A percentile compares a stretch with the other conserved stretches of the same genome.
Conservation (phyloP, 164 flowering plant genomes). For the Echeveria elegans region DNA sequence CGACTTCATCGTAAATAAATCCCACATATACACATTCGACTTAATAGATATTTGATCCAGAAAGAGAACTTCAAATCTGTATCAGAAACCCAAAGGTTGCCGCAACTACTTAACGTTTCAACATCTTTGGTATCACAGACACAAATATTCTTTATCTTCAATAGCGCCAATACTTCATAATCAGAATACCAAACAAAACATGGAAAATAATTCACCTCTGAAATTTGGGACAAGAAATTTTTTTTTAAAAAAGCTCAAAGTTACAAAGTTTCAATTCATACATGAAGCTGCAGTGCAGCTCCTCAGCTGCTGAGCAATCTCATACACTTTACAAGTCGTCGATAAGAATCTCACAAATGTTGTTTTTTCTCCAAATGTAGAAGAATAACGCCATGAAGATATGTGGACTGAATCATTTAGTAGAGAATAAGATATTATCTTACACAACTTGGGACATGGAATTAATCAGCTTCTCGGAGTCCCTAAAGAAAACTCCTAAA, state of each 20-base stretch:
- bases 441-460: slow-evolving; percentile 1
- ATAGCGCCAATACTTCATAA: neutral
- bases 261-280: neutral
- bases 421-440: neutral
- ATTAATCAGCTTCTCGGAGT: neutral
- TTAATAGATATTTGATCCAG: too few species aligned
- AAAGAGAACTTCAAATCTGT: neutral
- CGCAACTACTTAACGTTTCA: slow-evolving; percentile 1
- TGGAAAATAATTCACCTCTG: neutral
- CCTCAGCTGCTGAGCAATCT: slow-evolving; percentile 1
- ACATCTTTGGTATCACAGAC: neutral
- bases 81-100: too few species aligned
- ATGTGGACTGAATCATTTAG: too few species aligned
- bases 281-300: slow-evolving; percentile 2
- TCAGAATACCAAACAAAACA: neutral
- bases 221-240: neutral
- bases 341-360: too few species aligned
- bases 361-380: neutral
- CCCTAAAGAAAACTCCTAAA: neutral
- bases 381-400: too few species aligned
- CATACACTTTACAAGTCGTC: slow-evolving; percentile 1
- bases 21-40: too few species aligned
- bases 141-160: neutral
- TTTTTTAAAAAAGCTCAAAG: neutral
- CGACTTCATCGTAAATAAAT: neutral